Conservation (phyloP, 805 yeast genomes). For the Ogataea ganodermae region DNA sequence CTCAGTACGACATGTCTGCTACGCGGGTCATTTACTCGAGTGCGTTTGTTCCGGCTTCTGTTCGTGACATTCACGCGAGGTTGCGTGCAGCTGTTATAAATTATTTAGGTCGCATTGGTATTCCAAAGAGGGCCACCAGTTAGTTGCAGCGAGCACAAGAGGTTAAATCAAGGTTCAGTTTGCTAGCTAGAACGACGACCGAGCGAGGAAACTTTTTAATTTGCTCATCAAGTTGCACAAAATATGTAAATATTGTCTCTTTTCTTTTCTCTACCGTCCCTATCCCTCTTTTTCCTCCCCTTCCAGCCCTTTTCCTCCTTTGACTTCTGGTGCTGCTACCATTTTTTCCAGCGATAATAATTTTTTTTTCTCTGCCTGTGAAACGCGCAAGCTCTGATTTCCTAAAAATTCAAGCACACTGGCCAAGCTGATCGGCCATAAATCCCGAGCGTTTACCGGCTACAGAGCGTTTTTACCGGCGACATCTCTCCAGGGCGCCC, state of each 20-base stretch:
- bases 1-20: conserved; percentile 46
- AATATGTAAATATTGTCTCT: too few species aligned
- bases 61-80: conserved; percentile 14
- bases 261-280: not conserved
- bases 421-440: not conserved
- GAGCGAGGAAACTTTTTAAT: too few species aligned
- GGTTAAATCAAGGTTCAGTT: not conserved
- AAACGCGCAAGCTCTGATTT: not conserved
- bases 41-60: conserved; percentile 39
- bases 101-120: conserved; percentile 9
- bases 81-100: conserved; percentile 13
- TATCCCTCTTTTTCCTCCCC: not conserved
- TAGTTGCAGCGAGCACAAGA: too few species aligned
- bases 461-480: too few species aligned
- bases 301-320: not conserved
- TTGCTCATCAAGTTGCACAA: not conserved
- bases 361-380: not conserved
- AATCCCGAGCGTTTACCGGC: not conserved
- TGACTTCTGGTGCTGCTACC: too few species aligned
- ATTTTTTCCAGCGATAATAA: not conserved
- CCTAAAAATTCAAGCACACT: not conserved
- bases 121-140: not conserved
- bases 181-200: not conserved
- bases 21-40: conserved; percentile 38
- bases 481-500: too few species aligned